Evolutionary conservation across 164 flowering plant genomes (phyloP).

Genomic region (Chimonanthus praecox): DNA sequence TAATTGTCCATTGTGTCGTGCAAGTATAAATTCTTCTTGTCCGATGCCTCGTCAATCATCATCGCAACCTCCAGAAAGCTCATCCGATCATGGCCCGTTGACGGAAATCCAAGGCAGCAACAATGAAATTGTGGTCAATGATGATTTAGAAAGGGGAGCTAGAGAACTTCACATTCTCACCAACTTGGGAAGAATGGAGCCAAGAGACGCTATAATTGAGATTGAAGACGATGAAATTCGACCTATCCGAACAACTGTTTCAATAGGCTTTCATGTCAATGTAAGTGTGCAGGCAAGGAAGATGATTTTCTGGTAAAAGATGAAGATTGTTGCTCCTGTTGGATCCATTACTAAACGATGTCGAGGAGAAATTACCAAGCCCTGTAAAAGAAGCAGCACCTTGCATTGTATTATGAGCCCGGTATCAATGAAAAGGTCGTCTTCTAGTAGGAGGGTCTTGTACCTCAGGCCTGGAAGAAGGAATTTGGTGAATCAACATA

Average conservation of each 20-base stretch:
- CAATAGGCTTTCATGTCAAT: slow-evolving; percentile 41
- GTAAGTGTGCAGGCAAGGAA: slow-evolving; percentile 14
- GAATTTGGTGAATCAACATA: neutral
- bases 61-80: slow-evolving; percentile 13
- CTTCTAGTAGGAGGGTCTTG: slow-evolving; percentile 56
- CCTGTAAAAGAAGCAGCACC: slow-evolving; percentile 16
- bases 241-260: slow-evolving; percentile 46
- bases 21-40: slow-evolving; percentile 26
- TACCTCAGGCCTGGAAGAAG: slow-evolving; percentile 33
- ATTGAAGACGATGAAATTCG: slow-evolving; percentile 26
- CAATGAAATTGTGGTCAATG: slow-evolving; percentile 9
- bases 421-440: slow-evolving; percentile 50
- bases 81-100: slow-evolving; percentile 4
- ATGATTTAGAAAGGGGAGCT: slow-evolving; percentile 12
- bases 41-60: slow-evolving; percentile 17
- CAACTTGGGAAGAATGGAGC: slow-evolving; percentile 18
- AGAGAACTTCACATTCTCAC: slow-evolving; percentile 1
- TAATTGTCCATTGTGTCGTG: slow-evolving; percentile 79
- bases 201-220: slow-evolving; percentile 34
- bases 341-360: neutral
- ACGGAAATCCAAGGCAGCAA: slow-evolving; percentile 11
- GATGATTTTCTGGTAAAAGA: slow-evolving; percentile 11
- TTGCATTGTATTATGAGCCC: slow-evolving; percentile 37
- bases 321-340: neutral
- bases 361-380: slow-evolving; percentile 2